Percentiles rank a stretch among this genome's conserved stretches.
Evolutionary conservation across 352 stramenopile species (phyloP).

Genomic region (Phytophthora cryptogea): DNA sequence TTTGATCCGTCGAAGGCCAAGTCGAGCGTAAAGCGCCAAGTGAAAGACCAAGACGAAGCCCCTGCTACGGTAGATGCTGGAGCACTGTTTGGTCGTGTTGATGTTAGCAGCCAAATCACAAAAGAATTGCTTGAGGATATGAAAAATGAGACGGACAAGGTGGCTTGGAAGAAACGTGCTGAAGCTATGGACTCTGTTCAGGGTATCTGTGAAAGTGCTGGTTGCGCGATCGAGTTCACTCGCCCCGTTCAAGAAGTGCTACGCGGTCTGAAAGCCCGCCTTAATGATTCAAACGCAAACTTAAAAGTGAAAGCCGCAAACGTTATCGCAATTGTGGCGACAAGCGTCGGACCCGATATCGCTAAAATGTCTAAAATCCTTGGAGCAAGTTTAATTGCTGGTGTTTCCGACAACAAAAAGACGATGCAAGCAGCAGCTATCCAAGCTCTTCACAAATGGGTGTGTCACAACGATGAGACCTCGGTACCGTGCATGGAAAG

Average conservation of each 20-base stretch:
- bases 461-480: slow-evolving; percentile 75
- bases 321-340: slow-evolving; percentile 78
- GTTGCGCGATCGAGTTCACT: slow-evolving; percentile 83
- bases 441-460: slow-evolving; percentile 85
- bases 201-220: slow-evolving; percentile 76
- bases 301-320: slow-evolving; percentile 86
- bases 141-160: slow-evolving; percentile 86
- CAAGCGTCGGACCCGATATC: slow-evolving; percentile 78
- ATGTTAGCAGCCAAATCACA: slow-evolving; percentile 82
- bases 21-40: slow-evolving; percentile 62
- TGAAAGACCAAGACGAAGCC: slow-evolving; percentile 69
- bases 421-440: slow-evolving; percentile 81
- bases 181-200: slow-evolving; percentile 83
- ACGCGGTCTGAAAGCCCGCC: slow-evolving; percentile 70
- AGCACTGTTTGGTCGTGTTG: slow-evolving; percentile 72
- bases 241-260: slow-evolving; percentile 81
- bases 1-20: slow-evolving; percentile 69
- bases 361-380: slow-evolving; percentile 84
- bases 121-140: slow-evolving; percentile 88
- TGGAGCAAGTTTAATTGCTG: slow-evolving; percentile 64
- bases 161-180: slow-evolving; percentile 83
- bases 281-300: slow-evolving; percentile 88
- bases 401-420: slow-evolving; percentile 90
- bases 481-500: slow-evolving; percentile 72
- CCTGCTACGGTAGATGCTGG: slow-evolving; percentile 45